These are phyloP conservation scores for Sugiyamaella xylanicola DNA, from an alignment of 1,139 yeast species.

Conservation along the genomic window DNA sequence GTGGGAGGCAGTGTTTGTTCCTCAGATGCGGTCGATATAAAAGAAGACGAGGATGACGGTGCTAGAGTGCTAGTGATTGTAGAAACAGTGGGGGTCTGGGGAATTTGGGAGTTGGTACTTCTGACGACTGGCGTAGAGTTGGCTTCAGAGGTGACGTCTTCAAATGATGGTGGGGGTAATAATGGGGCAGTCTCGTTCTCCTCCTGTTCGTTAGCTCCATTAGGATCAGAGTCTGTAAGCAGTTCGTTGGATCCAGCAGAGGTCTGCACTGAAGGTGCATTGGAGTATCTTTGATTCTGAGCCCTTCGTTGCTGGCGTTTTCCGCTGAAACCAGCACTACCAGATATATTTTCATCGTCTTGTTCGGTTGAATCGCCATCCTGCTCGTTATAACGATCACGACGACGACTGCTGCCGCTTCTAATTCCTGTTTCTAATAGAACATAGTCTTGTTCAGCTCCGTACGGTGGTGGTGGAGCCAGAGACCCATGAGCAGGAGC, in stretches of 20 bases:
- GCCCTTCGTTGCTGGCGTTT: background rate
- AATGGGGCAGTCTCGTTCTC: background rate
- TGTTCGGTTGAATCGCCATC: background rate
- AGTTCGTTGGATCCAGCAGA: constrained; percentile 11
- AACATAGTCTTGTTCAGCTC: constrained; percentile 50
- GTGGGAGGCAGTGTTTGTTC: constrained; percentile 9
- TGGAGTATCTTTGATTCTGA: background rate
- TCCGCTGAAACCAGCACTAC: constrained; percentile 1
- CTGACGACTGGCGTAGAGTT: background rate
- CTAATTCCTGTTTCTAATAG: constrained; percentile 40
- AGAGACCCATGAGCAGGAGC: constrained; percentile 73
- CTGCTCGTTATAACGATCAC: background rate
- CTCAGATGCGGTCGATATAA: constrained; percentile 13
- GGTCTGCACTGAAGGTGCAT: constrained; percentile 1
- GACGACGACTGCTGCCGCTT: constrained; percentile 2
- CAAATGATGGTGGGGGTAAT: constrained; percentile 6
- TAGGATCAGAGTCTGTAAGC: background rate
- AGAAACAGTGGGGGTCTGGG: no score
- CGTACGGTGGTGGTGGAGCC: constrained; percentile 78
- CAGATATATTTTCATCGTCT: background rate
- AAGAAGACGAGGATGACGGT: background rate
- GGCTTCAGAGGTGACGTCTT: constrained; percentile 1
- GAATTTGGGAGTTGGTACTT: background rate
- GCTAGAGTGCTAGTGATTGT: background rate
- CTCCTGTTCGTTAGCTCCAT: background rate